Conservation (phyloP, 768 basidiomycete species). For the Rubroboletus pulcherrimus region DNA sequence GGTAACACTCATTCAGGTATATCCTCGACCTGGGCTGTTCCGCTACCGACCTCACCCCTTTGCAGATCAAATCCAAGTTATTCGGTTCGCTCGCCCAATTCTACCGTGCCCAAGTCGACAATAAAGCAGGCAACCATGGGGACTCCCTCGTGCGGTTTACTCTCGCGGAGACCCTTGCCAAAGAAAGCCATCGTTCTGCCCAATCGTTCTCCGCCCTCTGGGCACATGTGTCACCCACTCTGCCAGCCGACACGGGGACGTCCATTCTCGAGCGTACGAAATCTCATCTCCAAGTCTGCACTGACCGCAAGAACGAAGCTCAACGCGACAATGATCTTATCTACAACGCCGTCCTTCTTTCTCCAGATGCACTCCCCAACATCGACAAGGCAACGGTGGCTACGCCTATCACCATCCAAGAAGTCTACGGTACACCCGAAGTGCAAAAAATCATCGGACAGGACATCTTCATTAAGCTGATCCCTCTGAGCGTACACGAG, state of each 20-base stretch:
- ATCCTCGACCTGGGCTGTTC: slow-evolving; percentile 6
- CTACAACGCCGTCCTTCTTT: slow-evolving; percentile 86
- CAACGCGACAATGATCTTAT: slow-evolving; percentile 94
- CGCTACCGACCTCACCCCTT: slow-evolving; percentile 3
- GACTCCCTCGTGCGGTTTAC: slow-evolving; percentile 78
- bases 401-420: slow-evolving; percentile 86
- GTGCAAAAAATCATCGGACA: slow-evolving; percentile 93
- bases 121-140: slow-evolving; percentile 74
- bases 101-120: slow-evolving; percentile 78
- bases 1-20: slow-evolving; percentile 80
- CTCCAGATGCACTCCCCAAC: slow-evolving; percentile 69
- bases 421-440: slow-evolving; percentile 85
- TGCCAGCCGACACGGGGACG: slow-evolving; percentile 82
- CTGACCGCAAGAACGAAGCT: slow-evolving; percentile 72
- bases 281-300: slow-evolving; percentile 70
- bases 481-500: slow-evolving; percentile 94
- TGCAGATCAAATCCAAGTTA: slow-evolving; percentile 86
- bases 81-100: slow-evolving; percentile 85
- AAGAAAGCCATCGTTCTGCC: slow-evolving; percentile 74
- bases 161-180: slow-evolving; percentile 73
- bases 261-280: slow-evolving; percentile 82
- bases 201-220: slow-evolving; percentile 69
- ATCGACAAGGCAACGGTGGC: slow-evolving; percentile 85
- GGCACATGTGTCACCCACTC: slow-evolving; percentile 69
- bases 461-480: slow-evolving; percentile 81